A percentile compares a stretch with the other conserved stretches of the same genome.
These are phyloP conservation scores for Neofusicoccum kwambonambiense DNA, from an alignment of 2,329 filamentous ascomycete genomes.

Conservation along the genomic window DNA sequence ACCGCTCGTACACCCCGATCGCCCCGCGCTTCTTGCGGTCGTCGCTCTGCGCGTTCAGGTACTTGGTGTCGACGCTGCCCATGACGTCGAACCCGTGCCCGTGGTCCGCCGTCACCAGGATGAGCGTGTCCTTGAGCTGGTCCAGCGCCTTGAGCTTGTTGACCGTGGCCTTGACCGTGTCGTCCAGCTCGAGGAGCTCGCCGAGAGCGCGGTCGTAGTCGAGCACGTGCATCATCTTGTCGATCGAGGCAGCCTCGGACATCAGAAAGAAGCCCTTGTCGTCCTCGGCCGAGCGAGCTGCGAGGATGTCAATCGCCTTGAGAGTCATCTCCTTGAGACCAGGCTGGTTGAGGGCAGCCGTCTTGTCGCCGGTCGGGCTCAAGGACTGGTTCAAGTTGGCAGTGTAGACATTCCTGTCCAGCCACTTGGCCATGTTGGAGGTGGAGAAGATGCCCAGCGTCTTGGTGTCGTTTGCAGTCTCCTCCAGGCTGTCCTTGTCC, in stretches of 20 bases:
- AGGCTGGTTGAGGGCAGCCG: conserved; percentile 70
- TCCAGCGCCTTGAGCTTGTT: conserved; percentile 65
- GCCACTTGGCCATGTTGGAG: conserved; percentile 76
- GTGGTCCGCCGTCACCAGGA: conserved; percentile 83
- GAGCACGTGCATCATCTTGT: conserved; percentile 84
- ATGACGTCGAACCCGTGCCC: conserved; percentile 88
- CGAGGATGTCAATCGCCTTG: conserved; percentile 79
- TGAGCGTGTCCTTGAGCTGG: conserved; percentile 71
- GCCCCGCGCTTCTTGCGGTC: conserved; percentile 74
- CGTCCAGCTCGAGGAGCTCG: conserved; percentile 81
- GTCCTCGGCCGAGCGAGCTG: conserved; percentile 53
- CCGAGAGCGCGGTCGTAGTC: conserved; percentile 85
- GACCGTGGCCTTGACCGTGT: conserved; percentile 75
- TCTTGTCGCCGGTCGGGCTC: conserved; percentile 64
- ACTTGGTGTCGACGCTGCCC: conserved; percentile 77
- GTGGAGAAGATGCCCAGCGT: conserved; percentile 77
- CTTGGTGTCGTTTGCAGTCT: conserved; percentile 57
- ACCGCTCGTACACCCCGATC: conserved; percentile 70
- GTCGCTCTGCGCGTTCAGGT: conserved; percentile 63
- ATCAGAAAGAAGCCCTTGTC: conserved; percentile 83
- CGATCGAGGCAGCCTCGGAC: conserved; percentile 80
- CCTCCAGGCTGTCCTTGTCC: conserved; percentile 70
- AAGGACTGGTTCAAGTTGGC: conserved; percentile 69
- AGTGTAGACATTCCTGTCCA: conserved; percentile 79
- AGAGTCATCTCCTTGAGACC: conserved; percentile 88